phyloP scores from a whole-genome alignment of 352 stramenopile species.

The Blastocystis sp. region DNA sequence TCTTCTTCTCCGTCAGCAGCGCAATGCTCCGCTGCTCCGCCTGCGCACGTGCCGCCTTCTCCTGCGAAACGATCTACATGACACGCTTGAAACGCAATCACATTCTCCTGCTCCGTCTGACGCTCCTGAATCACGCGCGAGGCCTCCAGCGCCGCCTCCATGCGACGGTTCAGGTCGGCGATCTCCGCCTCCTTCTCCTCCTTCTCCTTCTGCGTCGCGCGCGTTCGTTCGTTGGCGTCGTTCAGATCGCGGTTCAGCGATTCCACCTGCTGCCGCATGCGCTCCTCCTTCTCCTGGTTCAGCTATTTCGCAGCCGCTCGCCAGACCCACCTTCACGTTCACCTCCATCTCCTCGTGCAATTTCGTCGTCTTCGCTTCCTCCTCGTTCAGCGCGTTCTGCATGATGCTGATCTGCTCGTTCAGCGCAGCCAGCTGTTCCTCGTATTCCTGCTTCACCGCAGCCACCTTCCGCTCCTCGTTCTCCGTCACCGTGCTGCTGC shows the following conservation, averaged over 20 bases:
- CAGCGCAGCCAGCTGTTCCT: not conserved
- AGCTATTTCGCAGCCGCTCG: not conserved
- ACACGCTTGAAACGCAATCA: not conserved
- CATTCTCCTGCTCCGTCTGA: not conserved
- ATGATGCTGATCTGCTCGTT: conserved; percentile 43
- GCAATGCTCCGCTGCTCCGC: not conserved
- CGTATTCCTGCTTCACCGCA: conserved; percentile 7
- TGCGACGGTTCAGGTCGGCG: not conserved
- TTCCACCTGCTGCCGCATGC: conserved; percentile 7
- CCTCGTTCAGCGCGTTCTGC: not conserved
- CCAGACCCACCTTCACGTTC: not conserved
- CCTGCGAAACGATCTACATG: not conserved
- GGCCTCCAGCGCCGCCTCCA: not conserved
- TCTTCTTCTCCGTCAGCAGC: not conserved
- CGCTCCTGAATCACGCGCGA: not conserved
- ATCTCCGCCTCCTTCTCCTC: conserved; percentile 20
- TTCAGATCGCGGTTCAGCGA: conserved; percentile 34
- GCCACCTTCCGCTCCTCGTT: not conserved
- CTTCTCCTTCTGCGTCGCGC: conserved; percentile 36
- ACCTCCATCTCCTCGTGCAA: not conserved
- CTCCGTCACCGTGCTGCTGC: not conserved
- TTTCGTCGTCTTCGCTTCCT: conserved; percentile 12
- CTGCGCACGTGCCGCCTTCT: not conserved
- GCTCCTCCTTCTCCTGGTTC: conserved; percentile 16
- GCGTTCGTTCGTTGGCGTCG: conserved; percentile 18